These are phyloP conservation scores for Tylopilus balloui DNA, from an alignment of 768 basidiomycete genomes.

Conservation along the genomic window DNA sequence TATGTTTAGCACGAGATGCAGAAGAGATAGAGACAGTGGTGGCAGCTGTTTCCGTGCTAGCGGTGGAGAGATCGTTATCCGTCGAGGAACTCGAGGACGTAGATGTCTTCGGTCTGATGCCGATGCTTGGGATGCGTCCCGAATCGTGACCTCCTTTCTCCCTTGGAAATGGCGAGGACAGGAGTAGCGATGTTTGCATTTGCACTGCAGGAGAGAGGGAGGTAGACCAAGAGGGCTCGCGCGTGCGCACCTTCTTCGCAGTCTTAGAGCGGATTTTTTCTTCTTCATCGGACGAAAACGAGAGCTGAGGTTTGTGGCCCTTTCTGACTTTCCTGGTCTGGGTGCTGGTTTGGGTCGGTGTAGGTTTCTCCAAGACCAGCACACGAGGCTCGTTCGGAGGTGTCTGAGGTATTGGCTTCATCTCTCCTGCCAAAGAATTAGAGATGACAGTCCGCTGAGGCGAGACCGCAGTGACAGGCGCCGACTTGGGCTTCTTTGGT, in stretches of 20 bases:
- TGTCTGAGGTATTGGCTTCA: slow-evolving; percentile 19
- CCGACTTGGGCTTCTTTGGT: slow-evolving; percentile 14
- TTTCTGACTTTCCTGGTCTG: slow-evolving; percentile 28
- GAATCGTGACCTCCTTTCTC: slow-evolving; percentile 12
- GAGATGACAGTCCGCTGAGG: slow-evolving; percentile 5
- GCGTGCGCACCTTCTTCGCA: slow-evolving; percentile 57
- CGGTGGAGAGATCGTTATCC: slow-evolving; percentile 32
- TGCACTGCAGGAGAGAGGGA: slow-evolving; percentile 22
- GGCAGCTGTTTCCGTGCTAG: slow-evolving; percentile 29
- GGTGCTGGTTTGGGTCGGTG: slow-evolving; percentile 11
- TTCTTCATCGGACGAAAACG: slow-evolving; percentile 71
- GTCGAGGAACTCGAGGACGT: slow-evolving; percentile 29
- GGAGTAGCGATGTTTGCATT: slow-evolving; percentile 19
- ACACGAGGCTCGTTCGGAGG: slow-evolving; percentile 19
- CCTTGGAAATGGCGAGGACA: slow-evolving; percentile 18
- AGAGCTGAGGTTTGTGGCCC: slow-evolving; percentile 39
- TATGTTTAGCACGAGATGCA: slow-evolving; percentile 17
- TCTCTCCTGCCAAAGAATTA: slow-evolving; percentile 1
- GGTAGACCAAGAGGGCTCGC: slow-evolving; percentile 32
- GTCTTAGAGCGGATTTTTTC: slow-evolving; percentile 57
- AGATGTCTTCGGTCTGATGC: slow-evolving; percentile 22
- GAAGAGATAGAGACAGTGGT: slow-evolving; percentile 24
- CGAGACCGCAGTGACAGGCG: not conserved
- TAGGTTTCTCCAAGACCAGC: slow-evolving; percentile 16
- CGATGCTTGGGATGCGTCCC: slow-evolving; percentile 16